A percentile compares a stretch with the other conserved stretches of the same genome.
Conservation (phyloP, 306 rosid genomes). For the Parietaria judaica region DNA sequence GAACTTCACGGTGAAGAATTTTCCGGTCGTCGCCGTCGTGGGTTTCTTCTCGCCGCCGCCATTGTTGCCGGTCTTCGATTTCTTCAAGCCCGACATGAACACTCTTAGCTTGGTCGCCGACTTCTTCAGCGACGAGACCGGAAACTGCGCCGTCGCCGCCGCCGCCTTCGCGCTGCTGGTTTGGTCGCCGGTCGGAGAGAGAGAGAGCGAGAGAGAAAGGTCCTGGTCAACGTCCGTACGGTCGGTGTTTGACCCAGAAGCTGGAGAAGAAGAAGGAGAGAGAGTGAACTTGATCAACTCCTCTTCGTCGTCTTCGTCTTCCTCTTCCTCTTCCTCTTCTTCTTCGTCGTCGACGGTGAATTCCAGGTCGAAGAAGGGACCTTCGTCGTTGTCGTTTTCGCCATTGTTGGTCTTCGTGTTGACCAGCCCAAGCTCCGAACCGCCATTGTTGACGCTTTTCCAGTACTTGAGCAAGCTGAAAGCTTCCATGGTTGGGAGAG, state of each 20-base stretch:
- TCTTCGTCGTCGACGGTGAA: slow-evolving; percentile 64
- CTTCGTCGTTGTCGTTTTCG: slow-evolving; percentile 46
- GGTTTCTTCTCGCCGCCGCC: slow-evolving; percentile 12
- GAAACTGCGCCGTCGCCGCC: slow-evolving; percentile 52
- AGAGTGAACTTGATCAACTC: slow-evolving; percentile 71
- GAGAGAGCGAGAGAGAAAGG: slow-evolving; percentile 64
- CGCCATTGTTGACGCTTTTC: slow-evolving; percentile 47
- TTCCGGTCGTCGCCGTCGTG: slow-evolving; percentile 20
- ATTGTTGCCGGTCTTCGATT: slow-evolving; percentile 32
- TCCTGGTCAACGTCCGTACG: slow-evolving; percentile 35
- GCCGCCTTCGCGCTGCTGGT: slow-evolving; percentile 70
- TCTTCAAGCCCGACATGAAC: slow-evolving; percentile 69
- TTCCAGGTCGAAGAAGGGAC: slow-evolving; percentile 90
- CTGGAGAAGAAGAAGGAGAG: slow-evolving; percentile 70
- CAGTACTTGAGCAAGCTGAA: slow-evolving; percentile 91
- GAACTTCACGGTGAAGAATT: slow-evolving; percentile 61
- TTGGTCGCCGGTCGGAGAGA: slow-evolving; percentile 67
- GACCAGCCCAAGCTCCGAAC: background rate
- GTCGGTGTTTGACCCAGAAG: slow-evolving; percentile 62
- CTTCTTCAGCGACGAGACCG: slow-evolving; percentile 57
- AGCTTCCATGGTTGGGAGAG: slow-evolving; percentile 99
- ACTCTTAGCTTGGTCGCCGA: slow-evolving; percentile 84
- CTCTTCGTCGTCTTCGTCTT: slow-evolving; percentile 20
- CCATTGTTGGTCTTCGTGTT: slow-evolving; percentile 24
- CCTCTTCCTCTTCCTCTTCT: slow-evolving; percentile 13